Percentiles rank a stretch among this genome's conserved stretches.
phyloP scores from a whole-genome alignment of 176 grass and related monocot genomes.

The Cenchrus americanus region DNA sequence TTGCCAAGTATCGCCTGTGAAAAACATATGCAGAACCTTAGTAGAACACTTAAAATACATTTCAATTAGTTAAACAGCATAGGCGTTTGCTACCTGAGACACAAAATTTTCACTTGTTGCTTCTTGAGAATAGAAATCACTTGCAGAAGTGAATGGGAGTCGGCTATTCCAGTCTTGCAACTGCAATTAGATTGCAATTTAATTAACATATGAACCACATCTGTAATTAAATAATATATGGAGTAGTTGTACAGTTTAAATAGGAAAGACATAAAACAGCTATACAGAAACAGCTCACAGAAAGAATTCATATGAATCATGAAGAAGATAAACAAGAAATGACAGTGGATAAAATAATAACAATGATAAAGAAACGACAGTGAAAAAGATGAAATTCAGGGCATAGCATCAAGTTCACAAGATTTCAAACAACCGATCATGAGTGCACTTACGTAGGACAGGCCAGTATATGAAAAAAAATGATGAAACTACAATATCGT shows the following conservation, averaged over 20 bases:
- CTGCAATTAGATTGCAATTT: constrained; percentile 52
- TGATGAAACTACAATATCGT: constrained; percentile 3
- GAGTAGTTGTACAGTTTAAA: not conserved
- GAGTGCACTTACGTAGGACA: constrained; percentile 2
- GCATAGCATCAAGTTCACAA: constrained; percentile 24
- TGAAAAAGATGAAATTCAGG: constrained; percentile 4
- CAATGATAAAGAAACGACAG: not conserved
- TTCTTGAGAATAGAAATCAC: constrained; percentile 94
- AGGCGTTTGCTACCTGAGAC: constrained; percentile 67
- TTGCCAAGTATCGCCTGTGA: constrained; percentile 84
- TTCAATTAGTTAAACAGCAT: constrained; percentile 42
- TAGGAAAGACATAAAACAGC: not conserved
- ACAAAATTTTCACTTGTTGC: constrained; percentile 96
- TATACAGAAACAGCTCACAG: not conserved
- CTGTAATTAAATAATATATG: constrained; percentile 18
- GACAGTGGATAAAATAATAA: not conserved
- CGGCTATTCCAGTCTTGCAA: constrained; percentile 98
- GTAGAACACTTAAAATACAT: constrained; percentile 29
- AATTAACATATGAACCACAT: constrained; percentile 27
- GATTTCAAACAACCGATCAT: constrained; percentile 1
- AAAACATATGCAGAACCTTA: constrained; percentile 26
- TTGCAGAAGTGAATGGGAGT: constrained; percentile 79
- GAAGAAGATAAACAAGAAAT: constrained; percentile 17
- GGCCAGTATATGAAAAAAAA: constrained; percentile 3
- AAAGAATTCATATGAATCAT: constrained; percentile 6